Percentiles rank a stretch among this genome's conserved stretches.
Evolutionary conservation across 1,284 basidiomycete genomes (phyloP).

Genomic region (Pterulicium gracile): DNA sequence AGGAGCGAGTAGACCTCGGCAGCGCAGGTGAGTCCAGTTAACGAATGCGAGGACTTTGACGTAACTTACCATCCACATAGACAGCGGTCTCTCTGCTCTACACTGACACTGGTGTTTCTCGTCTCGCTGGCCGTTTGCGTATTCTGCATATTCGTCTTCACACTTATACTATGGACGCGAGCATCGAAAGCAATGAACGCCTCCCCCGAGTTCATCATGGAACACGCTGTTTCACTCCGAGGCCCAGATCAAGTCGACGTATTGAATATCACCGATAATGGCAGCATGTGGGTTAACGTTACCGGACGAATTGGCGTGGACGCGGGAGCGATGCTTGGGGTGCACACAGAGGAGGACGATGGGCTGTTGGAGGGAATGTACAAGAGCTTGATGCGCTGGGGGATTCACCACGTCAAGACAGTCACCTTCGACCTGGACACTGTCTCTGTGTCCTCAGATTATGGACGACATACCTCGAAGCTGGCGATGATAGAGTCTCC

Average conservation of each 20-base stretch:
- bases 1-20: slow-evolving; percentile 7
- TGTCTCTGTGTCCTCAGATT: slow-evolving; percentile 34
- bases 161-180: slow-evolving; percentile 52
- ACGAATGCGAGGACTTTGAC: slow-evolving; percentile 13
- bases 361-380: slow-evolving; percentile 32
- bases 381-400: slow-evolving; percentile 59
- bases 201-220: slow-evolving; percentile 47
- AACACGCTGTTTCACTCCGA: slow-evolving; percentile 40
- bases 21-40: slow-evolving; percentile 4
- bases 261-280: slow-evolving; percentile 46
- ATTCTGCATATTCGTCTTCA: slow-evolving; percentile 29
- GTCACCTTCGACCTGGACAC: slow-evolving; percentile 45
- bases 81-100: slow-evolving; percentile 28
- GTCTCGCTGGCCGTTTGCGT: slow-evolving; percentile 28
- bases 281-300: slow-evolving; percentile 48
- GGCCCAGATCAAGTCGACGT: slow-evolving; percentile 54
- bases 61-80: slow-evolving; percentile 15
- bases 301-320: slow-evolving; percentile 52
- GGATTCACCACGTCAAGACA: slow-evolving; percentile 39
- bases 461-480: slow-evolving; percentile 18
- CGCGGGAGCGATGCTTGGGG: slow-evolving; percentile 47
- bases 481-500: slow-evolving; percentile 37
- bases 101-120: slow-evolving; percentile 38
- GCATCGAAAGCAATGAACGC: slow-evolving; percentile 40
- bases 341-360: slow-evolving; percentile 34